These are phyloP conservation scores for Adansonia madagascariensis DNA, from an alignment of 441 rosid genomes.

Conservation along the genomic window DNA sequence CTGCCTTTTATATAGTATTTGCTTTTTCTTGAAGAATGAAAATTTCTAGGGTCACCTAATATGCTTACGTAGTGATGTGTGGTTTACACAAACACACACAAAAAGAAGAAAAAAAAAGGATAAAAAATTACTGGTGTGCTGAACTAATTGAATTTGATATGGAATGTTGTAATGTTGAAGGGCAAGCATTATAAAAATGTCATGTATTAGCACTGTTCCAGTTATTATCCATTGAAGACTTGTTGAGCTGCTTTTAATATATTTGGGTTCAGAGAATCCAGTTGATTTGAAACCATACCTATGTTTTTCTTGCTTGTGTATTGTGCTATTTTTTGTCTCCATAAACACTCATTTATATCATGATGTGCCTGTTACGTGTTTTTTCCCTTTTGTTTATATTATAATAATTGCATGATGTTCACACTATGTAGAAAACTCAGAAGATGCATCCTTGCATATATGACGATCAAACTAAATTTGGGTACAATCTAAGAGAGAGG, in stretches of 20 bases:
- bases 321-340: background rate
- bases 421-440: slow-evolving; percentile 57
- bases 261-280: background rate
- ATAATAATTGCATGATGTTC: slow-evolving; percentile 26
- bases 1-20: slow-evolving; percentile 1
- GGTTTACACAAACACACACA: background rate
- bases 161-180: background rate
- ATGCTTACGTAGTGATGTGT: background rate
- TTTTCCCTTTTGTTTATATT: slow-evolving; percentile 5
- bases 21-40: background rate
- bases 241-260: background rate
- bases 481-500: slow-evolving; percentile 81
- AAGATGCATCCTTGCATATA: slow-evolving; percentile 81
- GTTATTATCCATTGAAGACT: background rate
- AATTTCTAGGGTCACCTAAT: background rate
- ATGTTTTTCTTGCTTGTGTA: background rate
- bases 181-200: background rate
- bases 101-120: background rate
- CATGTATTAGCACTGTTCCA: background rate
- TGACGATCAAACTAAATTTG: slow-evolving; percentile 63
- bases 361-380: background rate
- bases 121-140: background rate
- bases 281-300: background rate
- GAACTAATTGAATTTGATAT: background rate
- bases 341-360: background rate